Evolutionary conservation across 73 alveolate genomes (phyloP).

Genomic region (Tetrahymena malaccensis): DNA sequence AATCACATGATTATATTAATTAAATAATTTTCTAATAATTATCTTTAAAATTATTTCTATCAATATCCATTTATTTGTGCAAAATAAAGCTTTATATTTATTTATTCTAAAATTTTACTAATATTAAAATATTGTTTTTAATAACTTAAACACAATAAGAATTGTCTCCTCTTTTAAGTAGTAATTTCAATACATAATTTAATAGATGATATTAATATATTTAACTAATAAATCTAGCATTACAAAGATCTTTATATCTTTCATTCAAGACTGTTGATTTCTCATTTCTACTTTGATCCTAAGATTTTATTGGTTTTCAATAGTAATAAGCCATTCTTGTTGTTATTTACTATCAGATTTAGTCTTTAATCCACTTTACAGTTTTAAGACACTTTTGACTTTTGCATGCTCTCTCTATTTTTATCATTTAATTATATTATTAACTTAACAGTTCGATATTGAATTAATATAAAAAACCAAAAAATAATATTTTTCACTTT

Average conservation of each 20-base stretch:
- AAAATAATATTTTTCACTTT: too few species aligned
- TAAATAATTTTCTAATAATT: not conserved
- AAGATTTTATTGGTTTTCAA: not conserved
- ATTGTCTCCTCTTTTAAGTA: not conserved
- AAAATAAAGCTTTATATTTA: too few species aligned
- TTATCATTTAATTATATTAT: too few species aligned
- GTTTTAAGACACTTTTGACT: too few species aligned
- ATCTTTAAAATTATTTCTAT: not conserved
- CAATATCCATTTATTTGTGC: not conserved
- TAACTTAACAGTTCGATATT: too few species aligned
- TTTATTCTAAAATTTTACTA: not conserved
- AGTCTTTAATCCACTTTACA: too few species aligned
- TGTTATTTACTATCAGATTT: not conserved
- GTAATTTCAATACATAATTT: not conserved
- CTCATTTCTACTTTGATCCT: not conserved
- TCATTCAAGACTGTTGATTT: not conserved
- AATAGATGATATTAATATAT: not conserved
- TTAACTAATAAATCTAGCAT: not conserved
- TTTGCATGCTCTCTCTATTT: too few species aligned
- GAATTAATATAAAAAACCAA: too few species aligned
- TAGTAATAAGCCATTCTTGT: too few species aligned
- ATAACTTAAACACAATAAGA: not conserved
- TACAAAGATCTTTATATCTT: not conserved
- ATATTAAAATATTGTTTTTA: too few species aligned
- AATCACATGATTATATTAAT: not conserved